Base-by-base conservation (phyloP, 306 rosid genomes). In the Sechiopsis laciniata region DNA sequence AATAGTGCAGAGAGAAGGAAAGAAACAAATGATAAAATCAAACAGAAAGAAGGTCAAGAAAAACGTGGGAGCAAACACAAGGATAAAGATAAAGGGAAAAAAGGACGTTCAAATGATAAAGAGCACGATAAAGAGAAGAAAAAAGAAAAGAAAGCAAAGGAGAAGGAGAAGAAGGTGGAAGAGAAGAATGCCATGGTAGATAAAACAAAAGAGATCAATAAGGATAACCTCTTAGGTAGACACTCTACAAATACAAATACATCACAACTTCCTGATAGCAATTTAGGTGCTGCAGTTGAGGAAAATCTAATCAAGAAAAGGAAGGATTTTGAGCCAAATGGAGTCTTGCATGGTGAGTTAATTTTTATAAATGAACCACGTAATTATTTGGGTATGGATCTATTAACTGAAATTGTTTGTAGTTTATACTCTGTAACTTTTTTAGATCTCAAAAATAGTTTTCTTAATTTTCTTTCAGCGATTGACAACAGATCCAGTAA, bases 321-420 rank as follows among this genome's bases (percentile, higher is more conserved):
- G 78, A 94, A 86, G 87, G 87, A 87, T 76, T 21, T 82, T 12
- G 91, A 86, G 83, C 72, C 88, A 35, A 95, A 91, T 83, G 97
- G 99, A 81, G 81, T 88, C 81, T 74, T 79, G 67, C 90, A 67
- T 62, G 96, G 99, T 95, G 92, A 90, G 99, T 87, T 84, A 69
- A 81, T 75, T 83, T 78, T 53, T 71, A 82, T 17, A 54, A 77
- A 80, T 60, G 72, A 75, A 79, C 74, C 74, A 57, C 48, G 20
- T 75, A 55, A 9, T 42, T 14, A 16, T 76, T 67, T 75, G n/a
- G 24, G 29, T 55, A 59, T 67, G 82, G 74, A 54, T 58, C 74
- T 74, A 81, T 80, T 77, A 64, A 53, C 67, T 74, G 45, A 48
- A 76, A 74, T 78, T 54, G 78, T 72, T 77, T 58, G 21, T 42